Evolutionary conservation across 2,329 filamentous ascomycete species (phyloP).

Genomic region (Fusarium nygamai): DNA sequence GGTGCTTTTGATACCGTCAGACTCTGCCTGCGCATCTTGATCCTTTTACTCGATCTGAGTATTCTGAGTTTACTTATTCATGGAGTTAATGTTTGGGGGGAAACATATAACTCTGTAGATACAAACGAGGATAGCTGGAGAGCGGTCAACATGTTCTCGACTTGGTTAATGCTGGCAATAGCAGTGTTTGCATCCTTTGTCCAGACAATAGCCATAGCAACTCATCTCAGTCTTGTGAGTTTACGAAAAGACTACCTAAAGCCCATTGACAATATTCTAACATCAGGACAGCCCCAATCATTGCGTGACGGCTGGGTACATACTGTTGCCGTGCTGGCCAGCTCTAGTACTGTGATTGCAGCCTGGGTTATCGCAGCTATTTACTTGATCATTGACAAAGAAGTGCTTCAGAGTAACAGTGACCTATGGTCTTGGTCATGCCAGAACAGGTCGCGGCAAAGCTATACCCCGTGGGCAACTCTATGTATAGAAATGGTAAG

Average conservation of each 20-base stretch:
- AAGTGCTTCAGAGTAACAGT: background rate
- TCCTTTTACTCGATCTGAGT: constrained; percentile 8
- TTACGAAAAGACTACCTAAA: rapidly evolving
- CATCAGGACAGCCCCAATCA: background rate
- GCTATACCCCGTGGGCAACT: background rate
- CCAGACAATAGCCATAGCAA: background rate
- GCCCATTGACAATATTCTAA: background rate
- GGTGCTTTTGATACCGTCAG: background rate
- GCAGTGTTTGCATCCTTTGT: background rate
- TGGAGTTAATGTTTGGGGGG: background rate
- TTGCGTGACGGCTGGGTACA: background rate
- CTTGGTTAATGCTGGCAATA: constrained; percentile 7
- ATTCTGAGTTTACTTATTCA: constrained; percentile 1
- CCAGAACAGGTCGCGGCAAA: background rate
- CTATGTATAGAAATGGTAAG: constrained; percentile 9
- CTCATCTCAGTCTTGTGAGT: constrained; percentile 6
- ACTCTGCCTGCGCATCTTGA: background rate
- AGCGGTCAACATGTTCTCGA: background rate
- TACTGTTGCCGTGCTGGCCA: background rate
- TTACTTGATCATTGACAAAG: constrained; percentile 6
- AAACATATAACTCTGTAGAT: background rate
- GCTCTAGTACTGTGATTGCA: background rate
- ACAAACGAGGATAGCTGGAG: background rate
- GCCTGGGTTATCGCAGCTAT: background rate
- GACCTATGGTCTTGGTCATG: constrained; percentile 20